Evolutionary conservation across 306 rosid species (phyloP).

Genomic region (Prunus campanulata): DNA sequence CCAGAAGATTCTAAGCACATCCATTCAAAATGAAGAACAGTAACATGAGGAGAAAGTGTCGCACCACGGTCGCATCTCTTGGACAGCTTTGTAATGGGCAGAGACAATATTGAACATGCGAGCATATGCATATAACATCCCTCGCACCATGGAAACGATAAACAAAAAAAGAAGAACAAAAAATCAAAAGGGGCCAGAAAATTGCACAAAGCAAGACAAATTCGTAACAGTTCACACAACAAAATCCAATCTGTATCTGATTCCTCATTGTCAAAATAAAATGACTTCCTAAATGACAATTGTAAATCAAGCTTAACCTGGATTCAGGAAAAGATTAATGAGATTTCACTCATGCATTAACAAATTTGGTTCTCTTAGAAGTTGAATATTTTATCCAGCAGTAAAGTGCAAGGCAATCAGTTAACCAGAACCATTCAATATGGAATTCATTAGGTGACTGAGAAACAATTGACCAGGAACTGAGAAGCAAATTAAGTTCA

Average conservation of each 20-base stretch:
- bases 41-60: slow-evolving; percentile 27
- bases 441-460: background rate
- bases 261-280: background rate
- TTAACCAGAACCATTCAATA: background rate
- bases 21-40: slow-evolving; percentile 16
- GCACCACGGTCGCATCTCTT: slow-evolving; percentile 32
- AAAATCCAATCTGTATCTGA: background rate
- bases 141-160: slow-evolving; percentile 34
- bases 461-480: slow-evolving; percentile 2
- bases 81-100: slow-evolving; percentile 26
- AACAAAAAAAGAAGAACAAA: slow-evolving; percentile 32
- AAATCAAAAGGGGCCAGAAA: slow-evolving; percentile 32
- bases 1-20: slow-evolving; percentile 11
- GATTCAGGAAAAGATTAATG: background rate
- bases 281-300: background rate
- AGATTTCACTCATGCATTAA: background rate
- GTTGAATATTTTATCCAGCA: background rate
- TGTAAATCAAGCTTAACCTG: background rate
- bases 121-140: slow-evolving; percentile 46
- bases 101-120: slow-evolving; percentile 37
- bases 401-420: background rate
- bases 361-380: background rate
- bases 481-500: background rate
- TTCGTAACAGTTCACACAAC: slow-evolving; percentile 18
- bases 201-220: slow-evolving; percentile 19